phyloP scores from a whole-genome alignment of 495 filamentous ascomycete genomes.

The Cairneyella variabilis region DNA sequence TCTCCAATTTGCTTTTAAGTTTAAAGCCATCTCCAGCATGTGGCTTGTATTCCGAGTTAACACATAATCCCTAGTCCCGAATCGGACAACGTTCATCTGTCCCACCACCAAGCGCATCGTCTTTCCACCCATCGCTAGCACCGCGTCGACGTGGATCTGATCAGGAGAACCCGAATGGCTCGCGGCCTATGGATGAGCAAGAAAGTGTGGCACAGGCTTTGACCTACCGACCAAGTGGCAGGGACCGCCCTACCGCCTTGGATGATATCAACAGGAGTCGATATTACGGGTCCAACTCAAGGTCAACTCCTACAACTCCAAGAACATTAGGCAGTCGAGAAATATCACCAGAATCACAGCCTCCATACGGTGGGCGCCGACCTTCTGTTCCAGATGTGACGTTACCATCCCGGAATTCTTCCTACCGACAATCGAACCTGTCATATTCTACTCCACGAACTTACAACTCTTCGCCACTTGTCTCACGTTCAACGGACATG shows the following conservation, averaged over 20 bases:
- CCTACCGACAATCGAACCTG: conserved; percentile 43
- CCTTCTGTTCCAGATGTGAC: conserved; percentile 31
- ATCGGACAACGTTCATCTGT: conserved; percentile 24
- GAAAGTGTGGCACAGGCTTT: conserved; percentile 28
- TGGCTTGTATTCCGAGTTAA: conserved; percentile 18
- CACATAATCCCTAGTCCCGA: conserved; percentile 22
- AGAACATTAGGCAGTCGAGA: conserved; percentile 41
- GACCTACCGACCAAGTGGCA: conserved; percentile 32
- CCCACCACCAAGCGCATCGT: conserved; percentile 15
- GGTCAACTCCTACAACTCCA: conserved; percentile 42
- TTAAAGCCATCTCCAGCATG: conserved; percentile 6
- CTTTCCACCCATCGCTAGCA: not conserved
- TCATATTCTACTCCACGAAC: conserved; percentile 49
- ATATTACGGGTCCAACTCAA: conserved; percentile 35
- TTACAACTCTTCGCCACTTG: conserved; percentile 54
- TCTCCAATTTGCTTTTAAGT: not conserved
- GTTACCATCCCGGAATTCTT: conserved; percentile 13
- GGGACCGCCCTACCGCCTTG: conserved; percentile 40
- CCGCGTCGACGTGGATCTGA: conserved; percentile 24
- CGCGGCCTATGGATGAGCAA: conserved; percentile 11
- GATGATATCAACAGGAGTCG: conserved; percentile 42
- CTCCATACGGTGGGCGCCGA: conserved; percentile 39
- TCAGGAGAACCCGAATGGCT: conserved; percentile 14
- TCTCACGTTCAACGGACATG: conserved; percentile 37
- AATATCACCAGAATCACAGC: conserved; percentile 40